Evolutionary conservation across 495 filamentous ascomycete species (phyloP), one percentile per base, ranked within the genome.

Genomic region (Penicillium paradoxum): DNA sequence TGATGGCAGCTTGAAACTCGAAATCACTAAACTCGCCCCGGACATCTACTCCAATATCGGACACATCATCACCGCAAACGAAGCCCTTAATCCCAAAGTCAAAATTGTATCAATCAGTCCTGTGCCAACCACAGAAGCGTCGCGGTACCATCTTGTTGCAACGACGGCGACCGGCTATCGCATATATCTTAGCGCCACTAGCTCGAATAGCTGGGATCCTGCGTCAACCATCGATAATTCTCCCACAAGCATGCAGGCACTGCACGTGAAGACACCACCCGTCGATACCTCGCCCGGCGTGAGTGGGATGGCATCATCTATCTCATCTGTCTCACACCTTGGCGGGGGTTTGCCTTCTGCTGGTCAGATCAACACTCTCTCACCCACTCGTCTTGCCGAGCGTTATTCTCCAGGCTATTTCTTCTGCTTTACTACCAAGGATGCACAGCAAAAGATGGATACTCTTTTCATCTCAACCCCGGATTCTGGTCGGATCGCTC

Each of bases 201-300:
- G 86, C 36, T 81, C 88, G 6, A 85, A 85, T 42, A 84, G 81
- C 32, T 86, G 84, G 66, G 73, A 77, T 6, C 73, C 79, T 11
- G 73, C 80, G 22, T 77, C 83, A 15, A 70, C 64, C 19, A 70
- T 74, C 21, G 77, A 69, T 38, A 78, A 74, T 50, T 83, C 90
- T 0, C 92, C 95, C 3, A 92, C 87, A 44, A 97, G 90, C 71
- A 97, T 99, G 91, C 91, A 96, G 65, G 83, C 97, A 18, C 88
- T 95, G 56, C 91, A 92, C 60, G 85, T 97, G 65, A 95, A 91
- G 60, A 95, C 96, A 49, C 95, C 93, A 8, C 92, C 93, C 0
- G 61, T 76, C 43, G 71, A 80, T 44, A 65, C 51, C 24, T 45
- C 54, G n/a, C 22, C 64, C 5, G 46, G 46, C 4, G 46, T 25